These are phyloP conservation scores for Trematosphaeria pertusa DNA, from an alignment of 2,329 filamentous ascomycete species.

Conservation along the genomic window DNA sequence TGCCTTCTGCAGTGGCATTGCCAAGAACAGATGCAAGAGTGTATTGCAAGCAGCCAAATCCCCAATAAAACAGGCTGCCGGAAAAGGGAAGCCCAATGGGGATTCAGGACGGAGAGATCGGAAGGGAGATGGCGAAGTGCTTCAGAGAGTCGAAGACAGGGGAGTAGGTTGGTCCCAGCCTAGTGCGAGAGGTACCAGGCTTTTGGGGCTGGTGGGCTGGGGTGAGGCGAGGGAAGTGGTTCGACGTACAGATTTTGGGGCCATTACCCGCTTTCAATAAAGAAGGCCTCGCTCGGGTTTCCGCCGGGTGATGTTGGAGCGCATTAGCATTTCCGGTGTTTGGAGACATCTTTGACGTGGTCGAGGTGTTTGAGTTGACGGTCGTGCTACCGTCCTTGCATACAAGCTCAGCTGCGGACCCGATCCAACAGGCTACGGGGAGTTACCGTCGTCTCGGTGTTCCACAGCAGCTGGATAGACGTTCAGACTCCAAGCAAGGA, in stretches of 20 bases:
- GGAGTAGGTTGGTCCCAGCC: background rate
- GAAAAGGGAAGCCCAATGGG: too few relatives aligned
- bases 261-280: slow-evolving; percentile 4
- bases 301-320: slow-evolving; percentile 1
- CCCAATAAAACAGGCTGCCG: too few relatives aligned
- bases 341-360: slow-evolving; percentile 9
- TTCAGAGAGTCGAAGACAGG: too few relatives aligned
- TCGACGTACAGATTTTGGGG: slow-evolving; percentile 7
- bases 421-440: too few relatives aligned
- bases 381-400: slow-evolving; percentile 14
- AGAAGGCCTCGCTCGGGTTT: background rate
- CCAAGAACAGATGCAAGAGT: background rate
- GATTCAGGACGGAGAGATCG: background rate
- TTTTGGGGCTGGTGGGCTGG: too few relatives aligned
- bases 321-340: slow-evolving; percentile 3
- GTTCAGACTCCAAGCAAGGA: too few relatives aligned
- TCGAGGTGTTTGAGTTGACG: background rate
- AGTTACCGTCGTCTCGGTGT: too few relatives aligned
- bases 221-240: slow-evolving; percentile 1
- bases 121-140: too few relatives aligned
- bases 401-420: slow-evolving; percentile 4
- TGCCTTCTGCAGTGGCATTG: slow-evolving; percentile 12
- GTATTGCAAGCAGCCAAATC: too few relatives aligned
- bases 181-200: background rate
- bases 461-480: too few relatives aligned